Base-by-base conservation (phyloP, 2,329 filamentous ascomycete species). In the Paracamarosporium sp. region DNA sequence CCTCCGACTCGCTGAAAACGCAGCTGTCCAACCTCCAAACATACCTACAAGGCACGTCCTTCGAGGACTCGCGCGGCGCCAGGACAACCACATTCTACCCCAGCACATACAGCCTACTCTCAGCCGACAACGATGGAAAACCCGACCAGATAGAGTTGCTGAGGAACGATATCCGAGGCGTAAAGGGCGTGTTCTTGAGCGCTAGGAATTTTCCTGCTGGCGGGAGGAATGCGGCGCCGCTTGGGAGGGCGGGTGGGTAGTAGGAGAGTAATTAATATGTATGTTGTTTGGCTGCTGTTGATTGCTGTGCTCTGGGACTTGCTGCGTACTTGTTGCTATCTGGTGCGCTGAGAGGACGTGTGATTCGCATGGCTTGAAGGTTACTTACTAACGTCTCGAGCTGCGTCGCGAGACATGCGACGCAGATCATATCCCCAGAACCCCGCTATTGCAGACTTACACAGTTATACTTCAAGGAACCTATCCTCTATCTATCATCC, bases 131-230 rank as follows among this genome's bases (percentile, higher is more conserved):
- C 66, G 83, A 84, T 28, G 84, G 87, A 60, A 81, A 83, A 63
- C 81, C 84, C 25, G 90, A 94, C 75, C 89, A 91, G 76, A 88
- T 92, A 66, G 86, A 86, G 61, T 87, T 85, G 70, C 82, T 91
- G 20, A 91, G 90, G 78, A 87, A 87, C 62, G 90, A 89, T 60
- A 93, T 96, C 50, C 81, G 91, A 62, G 85, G 90, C 55, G 86
- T 95, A 40, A 96, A 96, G 80, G 91, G 91, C 1, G 85, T 92
- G 11, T 79, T 95, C 64, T 76, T 96, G 55, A 92, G 87, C 68
- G 86, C 91, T 4, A 86, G 89, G 68, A 91, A 86, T 67, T 94
- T 94, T 64, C 89, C 74, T 3, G 66, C 66, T 47, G 72, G 71
- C 8, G 68, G 71, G 1, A 65, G 63, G 52, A 64, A 47, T 45